These are phyloP conservation scores for Epichloe elymi DNA, from an alignment of 2,329 filamentous ascomycete genomes.

Conservation along the genomic window DNA sequence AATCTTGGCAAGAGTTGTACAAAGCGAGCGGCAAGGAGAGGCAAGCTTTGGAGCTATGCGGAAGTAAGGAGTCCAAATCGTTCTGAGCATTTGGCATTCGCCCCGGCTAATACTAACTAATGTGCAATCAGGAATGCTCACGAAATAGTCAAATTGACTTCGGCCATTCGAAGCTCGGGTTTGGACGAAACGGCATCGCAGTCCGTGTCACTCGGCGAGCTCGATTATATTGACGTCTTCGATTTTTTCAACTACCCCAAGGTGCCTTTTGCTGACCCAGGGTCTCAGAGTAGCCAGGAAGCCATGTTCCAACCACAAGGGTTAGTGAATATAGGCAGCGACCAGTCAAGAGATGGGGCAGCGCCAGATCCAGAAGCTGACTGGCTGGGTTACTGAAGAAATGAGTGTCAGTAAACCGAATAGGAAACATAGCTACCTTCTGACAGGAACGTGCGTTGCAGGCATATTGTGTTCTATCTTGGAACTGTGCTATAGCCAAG, in stretches of 20 bases:
- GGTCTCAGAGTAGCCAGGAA: slow-evolving; percentile 9
- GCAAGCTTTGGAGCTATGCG: slow-evolving; percentile 27
- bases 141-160: slow-evolving; percentile 24
- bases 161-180: slow-evolving; percentile 22
- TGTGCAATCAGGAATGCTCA: slow-evolving; percentile 22
- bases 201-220: slow-evolving; percentile 24
- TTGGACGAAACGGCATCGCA: slow-evolving; percentile 26
- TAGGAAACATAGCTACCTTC: neutral
- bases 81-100: neutral
- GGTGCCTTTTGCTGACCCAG: slow-evolving; percentile 10
- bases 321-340: neutral
- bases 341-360: neutral
- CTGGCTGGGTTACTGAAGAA: slow-evolving; percentile 8
- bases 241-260: slow-evolving; percentile 34
- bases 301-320: slow-evolving; percentile 13
- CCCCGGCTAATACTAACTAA: neutral
- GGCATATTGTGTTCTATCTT: neutral
- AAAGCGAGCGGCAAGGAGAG: slow-evolving; percentile 21
- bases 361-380: slow-evolving; percentile 9
- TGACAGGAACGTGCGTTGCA: neutral
- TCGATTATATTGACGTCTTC: slow-evolving; percentile 31
- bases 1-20: slow-evolving; percentile 26
- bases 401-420: neutral
- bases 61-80: slow-evolving; percentile 16
- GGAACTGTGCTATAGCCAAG: too few species aligned